Percentiles rank a stretch among this genome's conserved stretches.
Evolutionary conservation across 164 flowering plant species (phyloP).

Genomic region (Chloranthus sessilifolius): DNA sequence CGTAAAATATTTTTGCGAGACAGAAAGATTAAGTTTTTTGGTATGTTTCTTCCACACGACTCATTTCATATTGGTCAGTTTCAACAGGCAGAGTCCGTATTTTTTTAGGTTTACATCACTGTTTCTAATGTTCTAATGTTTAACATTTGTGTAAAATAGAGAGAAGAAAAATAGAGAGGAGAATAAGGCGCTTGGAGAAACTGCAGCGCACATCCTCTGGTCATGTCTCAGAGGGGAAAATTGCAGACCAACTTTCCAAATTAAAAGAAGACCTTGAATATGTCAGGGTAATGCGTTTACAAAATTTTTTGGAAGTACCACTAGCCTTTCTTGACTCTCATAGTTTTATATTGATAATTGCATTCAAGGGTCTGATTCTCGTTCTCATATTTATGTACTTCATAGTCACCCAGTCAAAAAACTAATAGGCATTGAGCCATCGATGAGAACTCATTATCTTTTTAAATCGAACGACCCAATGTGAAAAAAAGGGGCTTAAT

Average conservation of each 20-base stretch:
- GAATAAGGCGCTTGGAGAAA: constrained; percentile 83
- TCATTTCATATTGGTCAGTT: constrained; percentile 2
- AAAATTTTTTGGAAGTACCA: no score
- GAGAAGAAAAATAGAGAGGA: constrained; percentile 89
- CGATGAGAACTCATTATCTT: no score
- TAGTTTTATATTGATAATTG: no score
- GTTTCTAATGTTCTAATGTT: neutral
- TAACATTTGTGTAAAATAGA: constrained; percentile 34
- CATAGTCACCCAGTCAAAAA: no score
- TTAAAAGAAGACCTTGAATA: constrained; percentile 96
- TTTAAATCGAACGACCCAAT: no score
- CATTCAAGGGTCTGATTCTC: no score
- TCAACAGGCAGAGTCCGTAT: neutral
- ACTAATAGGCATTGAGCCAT: no score
- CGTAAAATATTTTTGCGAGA: constrained; percentile 66
- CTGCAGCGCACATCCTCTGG: constrained; percentile 60
- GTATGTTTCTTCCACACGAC: constrained; percentile 24
- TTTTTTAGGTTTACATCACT: neutral
- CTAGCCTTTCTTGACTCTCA: no score
- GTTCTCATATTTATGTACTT: no score
- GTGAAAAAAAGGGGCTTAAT: no score
- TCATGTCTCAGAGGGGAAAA: constrained; percentile 53
- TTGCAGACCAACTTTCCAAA: constrained; percentile 59
- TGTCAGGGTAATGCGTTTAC: constrained; percentile 92
- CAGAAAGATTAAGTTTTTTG: constrained; percentile 86